phyloP scores from a whole-genome alignment of 345 rosid species.

The Acer campestre region DNA sequence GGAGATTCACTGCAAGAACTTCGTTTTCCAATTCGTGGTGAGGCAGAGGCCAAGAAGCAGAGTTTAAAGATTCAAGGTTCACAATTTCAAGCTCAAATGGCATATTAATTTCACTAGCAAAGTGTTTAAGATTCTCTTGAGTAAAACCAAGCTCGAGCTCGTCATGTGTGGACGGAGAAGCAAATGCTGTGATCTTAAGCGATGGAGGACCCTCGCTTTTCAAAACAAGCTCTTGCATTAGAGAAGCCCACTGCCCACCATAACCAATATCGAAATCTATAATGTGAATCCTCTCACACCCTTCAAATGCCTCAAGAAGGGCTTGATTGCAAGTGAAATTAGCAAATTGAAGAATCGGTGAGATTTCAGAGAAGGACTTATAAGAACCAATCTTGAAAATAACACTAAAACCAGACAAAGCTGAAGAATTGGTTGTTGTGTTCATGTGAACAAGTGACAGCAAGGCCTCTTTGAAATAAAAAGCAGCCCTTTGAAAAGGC shows the following conservation, averaged over 20 bases:
- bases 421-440: constrained; percentile 16
- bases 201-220: constrained; percentile 56
- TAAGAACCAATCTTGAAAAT: constrained; percentile 83
- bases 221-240: constrained; percentile 86
- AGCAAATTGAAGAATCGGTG: constrained; percentile 81
- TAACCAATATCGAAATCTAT: constrained; percentile 84
- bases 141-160: constrained; percentile 70
- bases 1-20: constrained; percentile 75
- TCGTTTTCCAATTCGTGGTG: constrained; percentile 39
- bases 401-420: constrained; percentile 47
- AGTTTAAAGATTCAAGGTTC: constrained; percentile 53
- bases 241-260: constrained; percentile 94
- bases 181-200: constrained; percentile 70
- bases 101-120: constrained; percentile 74
- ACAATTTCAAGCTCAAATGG: constrained; percentile 67
- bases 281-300: constrained; percentile 67
- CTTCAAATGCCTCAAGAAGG: constrained; percentile 66
- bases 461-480: constrained; percentile 75
- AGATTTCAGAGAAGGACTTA: constrained; percentile 80
- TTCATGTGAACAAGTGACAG: constrained; percentile 50
- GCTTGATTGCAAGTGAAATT: constrained; percentile 91
- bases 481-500: constrained; percentile 84
- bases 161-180: constrained; percentile 56
- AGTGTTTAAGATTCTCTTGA: constrained; percentile 64
- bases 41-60: constrained; percentile 48